These are phyloP conservation scores for Saccharomycopsis oosterbeekiorum DNA, from an alignment of 805 yeast genomes.

Conservation along the genomic window DNA sequence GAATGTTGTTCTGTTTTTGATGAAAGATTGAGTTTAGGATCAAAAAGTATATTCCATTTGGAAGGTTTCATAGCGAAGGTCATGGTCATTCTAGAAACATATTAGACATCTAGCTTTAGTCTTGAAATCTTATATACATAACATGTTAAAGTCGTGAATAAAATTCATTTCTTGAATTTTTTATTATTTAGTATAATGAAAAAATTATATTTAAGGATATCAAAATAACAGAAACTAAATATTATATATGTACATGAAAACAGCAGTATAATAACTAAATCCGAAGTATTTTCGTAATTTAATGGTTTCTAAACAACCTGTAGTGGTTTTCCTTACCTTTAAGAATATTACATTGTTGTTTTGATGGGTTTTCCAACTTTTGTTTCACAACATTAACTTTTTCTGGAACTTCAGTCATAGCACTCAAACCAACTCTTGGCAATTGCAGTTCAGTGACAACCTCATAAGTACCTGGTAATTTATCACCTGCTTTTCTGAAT, in stretches of 20 bases:
- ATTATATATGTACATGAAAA: background rate
- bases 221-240: too few relatives aligned
- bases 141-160: too few relatives aligned
- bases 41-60: constrained; percentile 83
- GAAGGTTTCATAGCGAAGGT: constrained; percentile 89
- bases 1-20: constrained; percentile 61
- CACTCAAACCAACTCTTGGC: constrained; percentile 62
- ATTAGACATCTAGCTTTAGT: too few relatives aligned
- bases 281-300: constrained; percentile 11
- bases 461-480: constrained; percentile 88
- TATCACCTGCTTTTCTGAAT: constrained; percentile 76
- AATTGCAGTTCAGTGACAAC: constrained; percentile 55
- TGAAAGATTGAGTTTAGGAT: constrained; percentile 78
- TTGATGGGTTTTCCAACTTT: constrained; percentile 52
- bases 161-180: too few relatives aligned
- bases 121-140: too few relatives aligned
- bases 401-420: constrained; percentile 30
- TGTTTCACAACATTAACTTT: constrained; percentile 31
- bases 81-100: constrained; percentile 62
- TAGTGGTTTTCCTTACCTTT: constrained; percentile 43
- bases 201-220: too few relatives aligned
- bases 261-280: too few relatives aligned
- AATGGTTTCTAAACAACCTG: constrained; percentile 54
- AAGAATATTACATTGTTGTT: constrained; percentile 46
- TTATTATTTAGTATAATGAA: too few relatives aligned